A percentile compares a stretch with the other conserved stretches of the same genome.
These are phyloP conservation scores for Triticum monococcum DNA, from an alignment of 176 grass and related monocot species.

Conservation along the genomic window DNA sequence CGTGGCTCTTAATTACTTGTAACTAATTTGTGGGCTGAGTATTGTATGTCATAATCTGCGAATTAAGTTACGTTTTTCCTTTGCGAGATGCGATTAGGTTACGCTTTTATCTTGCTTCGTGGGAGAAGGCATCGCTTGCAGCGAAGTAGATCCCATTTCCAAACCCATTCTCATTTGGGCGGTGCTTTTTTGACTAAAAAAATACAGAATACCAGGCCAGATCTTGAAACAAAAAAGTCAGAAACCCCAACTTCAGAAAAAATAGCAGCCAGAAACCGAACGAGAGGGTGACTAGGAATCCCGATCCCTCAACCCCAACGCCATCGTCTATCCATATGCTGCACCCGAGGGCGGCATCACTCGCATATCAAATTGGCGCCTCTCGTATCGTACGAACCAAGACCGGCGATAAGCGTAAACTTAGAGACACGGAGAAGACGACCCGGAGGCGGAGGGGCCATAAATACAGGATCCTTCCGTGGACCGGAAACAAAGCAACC, in stretches of 20 bases:
- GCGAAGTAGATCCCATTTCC: not conserved
- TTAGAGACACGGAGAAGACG: not conserved
- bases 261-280: too few relatives aligned
- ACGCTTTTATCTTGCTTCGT: too few relatives aligned
- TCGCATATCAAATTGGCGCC: not conserved
- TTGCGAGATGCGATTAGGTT: too few relatives aligned
- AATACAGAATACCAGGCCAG: not conserved
- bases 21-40: too few relatives aligned
- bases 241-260: not conserved
- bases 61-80: too few relatives aligned
- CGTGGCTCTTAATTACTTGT: too few relatives aligned
- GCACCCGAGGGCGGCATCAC: too few relatives aligned
- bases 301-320: not conserved
- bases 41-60: too few relatives aligned
- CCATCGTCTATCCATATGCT: too few relatives aligned
- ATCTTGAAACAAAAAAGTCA: not conserved
- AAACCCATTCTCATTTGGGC: too few relatives aligned
- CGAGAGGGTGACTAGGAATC: not conserved
- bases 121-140: slow-evolving; percentile 26
- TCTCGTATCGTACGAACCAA: not conserved
- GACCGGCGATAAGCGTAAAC: not conserved
- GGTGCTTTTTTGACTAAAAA: not conserved
- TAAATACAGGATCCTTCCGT: not conserved
- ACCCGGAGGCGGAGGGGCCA: not conserved
- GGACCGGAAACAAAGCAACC: too few relatives aligned